Evolutionary conservation across 371 early-diverging fungal genomes (phyloP).

Genomic region (Entomophthora muscae): DNA sequence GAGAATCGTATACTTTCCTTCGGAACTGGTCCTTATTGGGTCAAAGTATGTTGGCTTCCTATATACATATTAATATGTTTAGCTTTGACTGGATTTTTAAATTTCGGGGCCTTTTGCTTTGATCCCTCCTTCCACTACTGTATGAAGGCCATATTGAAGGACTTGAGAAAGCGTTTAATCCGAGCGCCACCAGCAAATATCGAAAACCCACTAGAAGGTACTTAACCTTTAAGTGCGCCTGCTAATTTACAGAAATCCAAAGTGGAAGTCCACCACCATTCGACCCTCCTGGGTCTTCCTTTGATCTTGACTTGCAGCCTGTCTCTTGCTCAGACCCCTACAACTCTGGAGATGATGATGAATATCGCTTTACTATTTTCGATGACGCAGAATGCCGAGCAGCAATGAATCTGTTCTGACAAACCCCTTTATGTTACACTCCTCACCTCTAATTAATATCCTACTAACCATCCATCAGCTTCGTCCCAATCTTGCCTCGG

Average conservation of each 20-base stretch:
- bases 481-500: too few species aligned
- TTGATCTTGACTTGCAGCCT: too few species aligned
- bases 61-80: background rate
- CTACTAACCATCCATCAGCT: too few species aligned
- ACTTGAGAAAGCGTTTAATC: background rate
- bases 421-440: background rate
- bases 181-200: background rate
- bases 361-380: background rate
- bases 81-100: background rate
- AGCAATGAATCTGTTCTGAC: conserved; percentile 1
- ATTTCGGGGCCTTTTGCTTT: background rate
- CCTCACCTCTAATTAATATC: background rate
- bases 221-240: background rate
- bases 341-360: background rate
- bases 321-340: too few species aligned
- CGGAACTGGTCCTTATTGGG: background rate
- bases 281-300: too few species aligned
- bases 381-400: conserved; percentile 2
- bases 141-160: background rate
- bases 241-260: too few species aligned
- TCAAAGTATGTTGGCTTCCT: background rate
- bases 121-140: conserved; percentile 3
- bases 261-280: too few species aligned
- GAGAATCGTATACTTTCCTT: background rate
- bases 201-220: background rate